phyloP scores from a whole-genome alignment of 1,284 basidiomycete species.

The Trichosporon ovoides region DNA sequence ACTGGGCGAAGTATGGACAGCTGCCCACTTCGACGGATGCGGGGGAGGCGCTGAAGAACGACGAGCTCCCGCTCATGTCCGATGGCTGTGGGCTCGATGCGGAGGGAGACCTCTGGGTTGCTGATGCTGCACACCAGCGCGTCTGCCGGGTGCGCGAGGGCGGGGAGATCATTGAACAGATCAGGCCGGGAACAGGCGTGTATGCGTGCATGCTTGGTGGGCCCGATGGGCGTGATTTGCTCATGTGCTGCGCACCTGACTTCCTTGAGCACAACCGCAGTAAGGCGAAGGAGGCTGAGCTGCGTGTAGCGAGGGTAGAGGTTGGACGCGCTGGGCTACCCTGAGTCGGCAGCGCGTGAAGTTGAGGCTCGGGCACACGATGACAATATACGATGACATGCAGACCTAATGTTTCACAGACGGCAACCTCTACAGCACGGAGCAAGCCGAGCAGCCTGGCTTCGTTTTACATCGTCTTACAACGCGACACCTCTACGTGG shows the following conservation, averaged over 20 bases:
- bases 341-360: not conserved
- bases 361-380: no score
- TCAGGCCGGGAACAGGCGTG: constrained; percentile 7
- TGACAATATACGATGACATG: no score
- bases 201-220: constrained; percentile 13
- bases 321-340: not conserved
- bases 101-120: constrained; percentile 8
- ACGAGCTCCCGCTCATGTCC: not conserved
- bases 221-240: not conserved
- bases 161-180: constrained; percentile 1
- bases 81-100: constrained; percentile 10
- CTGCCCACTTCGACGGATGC: not conserved
- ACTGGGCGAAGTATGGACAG: constrained; percentile 8
- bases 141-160: constrained; percentile 8
- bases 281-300: not conserved
- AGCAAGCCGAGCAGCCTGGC: no score
- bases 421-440: no score
- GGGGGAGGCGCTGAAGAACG: not conserved
- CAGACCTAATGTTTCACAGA: no score
- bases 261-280: constrained; percentile 4
- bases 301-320: not conserved
- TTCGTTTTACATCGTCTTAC: no score
- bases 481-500: not conserved
- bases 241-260: constrained; percentile 12
- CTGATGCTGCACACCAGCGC: not conserved